A percentile compares a stretch with the other conserved stretches of the same genome.
These are phyloP conservation scores for Pecoramyces ruminantium DNA, from an alignment of 192 early-diverging fungal species.

Conservation along the genomic window DNA sequence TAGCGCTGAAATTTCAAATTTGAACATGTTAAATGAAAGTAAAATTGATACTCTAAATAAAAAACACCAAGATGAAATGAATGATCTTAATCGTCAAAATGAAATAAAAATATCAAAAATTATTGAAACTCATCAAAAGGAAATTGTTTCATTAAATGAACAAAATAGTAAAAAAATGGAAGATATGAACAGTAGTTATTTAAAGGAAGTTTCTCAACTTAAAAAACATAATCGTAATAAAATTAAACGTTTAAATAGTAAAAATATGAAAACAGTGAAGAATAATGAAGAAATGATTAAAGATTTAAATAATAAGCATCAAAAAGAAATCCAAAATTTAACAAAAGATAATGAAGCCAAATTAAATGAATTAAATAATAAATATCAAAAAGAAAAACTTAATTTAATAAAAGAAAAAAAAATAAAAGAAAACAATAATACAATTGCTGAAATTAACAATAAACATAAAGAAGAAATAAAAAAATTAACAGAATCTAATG, in stretches of 20 bases:
- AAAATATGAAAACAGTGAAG: not conserved
- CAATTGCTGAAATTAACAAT: not conserved
- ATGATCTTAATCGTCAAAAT: not conserved
- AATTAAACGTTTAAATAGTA: not conserved
- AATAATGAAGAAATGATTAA: not conserved
- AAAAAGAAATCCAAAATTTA: not conserved
- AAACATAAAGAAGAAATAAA: not conserved
- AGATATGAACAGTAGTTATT: not conserved
- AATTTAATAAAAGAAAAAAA: too few relatives aligned
- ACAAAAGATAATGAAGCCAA: not conserved
- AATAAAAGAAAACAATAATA: not conserved
- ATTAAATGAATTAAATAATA: not conserved
- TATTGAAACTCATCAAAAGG: not conserved
- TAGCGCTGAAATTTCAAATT: not conserved
- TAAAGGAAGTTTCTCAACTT: not conserved
- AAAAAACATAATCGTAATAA: not conserved
- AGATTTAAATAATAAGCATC: not conserved
- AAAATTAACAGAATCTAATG: not conserved
- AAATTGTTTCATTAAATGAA: not conserved
- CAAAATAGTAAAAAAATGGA: not conserved
- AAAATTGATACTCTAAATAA: not conserved
- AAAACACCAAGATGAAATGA: not conserved
- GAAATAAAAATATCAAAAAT: not conserved
- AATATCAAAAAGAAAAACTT: not conserved
- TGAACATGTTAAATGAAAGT: not conserved